A percentile compares a stretch with the other conserved stretches of the same genome.
These are phyloP conservation scores for Venturia effusa DNA, from an alignment of 2,329 filamentous ascomycete species.

Conservation along the genomic window DNA sequence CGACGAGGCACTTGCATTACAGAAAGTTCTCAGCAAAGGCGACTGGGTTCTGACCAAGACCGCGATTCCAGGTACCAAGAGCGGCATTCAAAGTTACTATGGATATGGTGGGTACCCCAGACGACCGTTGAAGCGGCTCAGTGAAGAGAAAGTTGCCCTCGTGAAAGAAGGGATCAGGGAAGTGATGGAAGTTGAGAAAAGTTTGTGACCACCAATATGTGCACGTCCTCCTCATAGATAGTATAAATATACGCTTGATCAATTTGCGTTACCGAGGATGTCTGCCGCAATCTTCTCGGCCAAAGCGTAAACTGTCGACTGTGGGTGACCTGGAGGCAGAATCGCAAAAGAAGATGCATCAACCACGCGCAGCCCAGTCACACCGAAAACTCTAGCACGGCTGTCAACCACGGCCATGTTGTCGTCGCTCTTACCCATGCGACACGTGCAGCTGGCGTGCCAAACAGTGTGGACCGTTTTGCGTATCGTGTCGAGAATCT, in stretches of 20 bases:
- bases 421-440: constrained; percentile 18
- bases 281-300: neutral
- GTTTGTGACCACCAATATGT: no score
- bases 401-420: constrained; percentile 1
- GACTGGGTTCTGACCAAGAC: constrained; percentile 79
- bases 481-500: constrained; percentile 18
- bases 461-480: constrained; percentile 20
- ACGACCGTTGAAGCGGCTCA: constrained; percentile 57
- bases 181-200: constrained; percentile 54
- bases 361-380: constrained; percentile 23
- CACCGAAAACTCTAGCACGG: constrained; percentile 21
- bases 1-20: constrained; percentile 63
- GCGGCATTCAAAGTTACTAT: constrained; percentile 67
- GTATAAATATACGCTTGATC: no score
- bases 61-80: constrained; percentile 78
- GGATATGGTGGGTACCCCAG: constrained; percentile 73
- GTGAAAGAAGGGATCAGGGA: constrained; percentile 38
- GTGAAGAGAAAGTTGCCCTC: constrained; percentile 40
- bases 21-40: constrained; percentile 65
- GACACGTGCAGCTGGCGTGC: constrained; percentile 27
- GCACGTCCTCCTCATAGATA: no score
- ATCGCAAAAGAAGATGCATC: constrained; percentile 24
- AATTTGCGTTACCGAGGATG: neutral
- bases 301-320: neutral
- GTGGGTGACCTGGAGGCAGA: neutral